Base-by-base conservation (phyloP, 2,329 filamentous ascomycete genomes). In the Hypoxylon sp. region DNA sequence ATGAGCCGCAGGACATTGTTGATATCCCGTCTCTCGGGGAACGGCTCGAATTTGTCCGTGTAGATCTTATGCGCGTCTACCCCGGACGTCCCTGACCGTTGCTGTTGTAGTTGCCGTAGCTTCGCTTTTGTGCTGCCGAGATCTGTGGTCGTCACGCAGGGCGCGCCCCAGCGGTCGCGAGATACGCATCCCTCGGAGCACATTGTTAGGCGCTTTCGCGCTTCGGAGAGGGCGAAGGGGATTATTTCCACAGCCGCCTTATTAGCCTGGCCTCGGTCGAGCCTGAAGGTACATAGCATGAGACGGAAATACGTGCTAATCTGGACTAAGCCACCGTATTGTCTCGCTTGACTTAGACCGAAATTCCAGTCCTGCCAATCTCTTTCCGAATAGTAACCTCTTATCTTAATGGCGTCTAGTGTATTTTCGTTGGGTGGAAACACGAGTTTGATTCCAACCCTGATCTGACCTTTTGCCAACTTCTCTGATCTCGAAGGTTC, bases 1-100 rank as follows among this genome's bases (percentile, higher is more conserved):
- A 69, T 47, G 5, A 66, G 59, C 1, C 24, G 59, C 3, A 69
- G 48, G 29, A 66, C 33, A 1, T 26, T 42, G 14, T 55, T 55
- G 37, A 63, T 60, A 10, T 47, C 54, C 5, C 9, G n/a, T 5
- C 63, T 35, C 22, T 50, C 39, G 3, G 63, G 59, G 29, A 69
- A 69, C 10, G 63, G 67, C 11, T 69, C 59, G 42, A 63, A 69
- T 3, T 37, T 44, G 19, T 39, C 31, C 3, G 67, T 63, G 55
- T 8, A 26, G 11, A 68, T 39, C 5, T 35, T 47, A 14, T 35
- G 48, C 17, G 29, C 24, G n/a, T 29, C 39, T 19, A 9, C 10
- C 14, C 51, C 19, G 19, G 31, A 3, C 19, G 22, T 13, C 11
- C 48, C 13, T 29, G 24, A 9, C 3, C 26, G 33, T 13, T 47